These are phyloP conservation scores for Yamadazyma phyllophila DNA, from an alignment of 805 yeast genomes.

Conservation along the genomic window DNA sequence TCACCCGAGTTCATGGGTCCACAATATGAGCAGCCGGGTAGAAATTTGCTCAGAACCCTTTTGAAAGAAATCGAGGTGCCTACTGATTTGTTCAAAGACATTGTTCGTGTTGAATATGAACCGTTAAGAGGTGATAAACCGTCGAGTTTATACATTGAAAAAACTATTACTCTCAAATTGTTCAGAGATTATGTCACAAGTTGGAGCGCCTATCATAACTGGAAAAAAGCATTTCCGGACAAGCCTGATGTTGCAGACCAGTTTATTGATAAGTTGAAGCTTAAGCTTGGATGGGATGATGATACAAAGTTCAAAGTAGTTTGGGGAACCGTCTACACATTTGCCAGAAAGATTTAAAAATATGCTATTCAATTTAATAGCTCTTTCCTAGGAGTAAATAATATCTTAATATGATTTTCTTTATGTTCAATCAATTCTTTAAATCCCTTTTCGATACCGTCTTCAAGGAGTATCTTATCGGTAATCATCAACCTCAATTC, in stretches of 20 bases:
- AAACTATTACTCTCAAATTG: constrained; percentile 14
- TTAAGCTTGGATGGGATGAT: constrained; percentile 44
- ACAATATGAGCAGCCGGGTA: constrained; percentile 49
- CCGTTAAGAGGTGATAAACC: constrained; percentile 17
- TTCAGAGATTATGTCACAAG: constrained; percentile 51
- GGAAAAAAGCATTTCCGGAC: constrained; percentile 34
- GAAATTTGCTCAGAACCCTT: constrained; percentile 31
- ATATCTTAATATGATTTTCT: constrained; percentile 53
- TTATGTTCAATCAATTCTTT: constrained; percentile 50
- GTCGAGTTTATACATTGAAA: constrained; percentile 18
- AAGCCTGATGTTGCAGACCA: constrained; percentile 48
- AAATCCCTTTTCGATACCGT: constrained; percentile 55
- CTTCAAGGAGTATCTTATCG: constrained; percentile 47
- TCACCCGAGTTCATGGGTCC: constrained; percentile 45
- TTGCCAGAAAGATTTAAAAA: constrained; percentile 32
- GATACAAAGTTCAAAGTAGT: constrained; percentile 42
- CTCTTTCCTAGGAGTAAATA: constrained; percentile 42
- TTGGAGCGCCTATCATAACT: constrained; percentile 67
- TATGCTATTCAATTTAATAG: neutral
- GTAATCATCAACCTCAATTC: constrained; percentile 51
- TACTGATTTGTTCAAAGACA: constrained; percentile 37
- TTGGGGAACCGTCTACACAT: constrained; percentile 56
- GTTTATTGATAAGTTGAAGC: constrained; percentile 41
- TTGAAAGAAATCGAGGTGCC: constrained; percentile 40
- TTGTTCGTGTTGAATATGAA: constrained; percentile 27